Base-by-base conservation (phyloP, 495 filamentous ascomycete genomes). In the Tuber umbilicatum region DNA sequence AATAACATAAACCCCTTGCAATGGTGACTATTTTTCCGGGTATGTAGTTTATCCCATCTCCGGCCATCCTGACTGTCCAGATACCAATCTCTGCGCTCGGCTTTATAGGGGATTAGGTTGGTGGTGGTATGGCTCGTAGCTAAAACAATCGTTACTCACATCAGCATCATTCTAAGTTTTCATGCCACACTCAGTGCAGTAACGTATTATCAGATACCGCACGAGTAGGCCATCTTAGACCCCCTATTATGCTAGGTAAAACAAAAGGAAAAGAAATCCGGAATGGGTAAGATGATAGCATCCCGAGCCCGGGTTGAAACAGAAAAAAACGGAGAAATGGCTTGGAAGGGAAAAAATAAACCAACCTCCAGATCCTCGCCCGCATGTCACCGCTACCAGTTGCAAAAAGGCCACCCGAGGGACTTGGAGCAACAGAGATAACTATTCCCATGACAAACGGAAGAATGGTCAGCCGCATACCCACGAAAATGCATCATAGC, bases 321-420 rank as follows among this genome's bases (percentile, higher is more conserved):
- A 79, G 70, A 70, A 75, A 75, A 70, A 70, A 42, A 39, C 16
- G 31, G 41, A 19, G 43, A 75, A 79, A 73, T 79, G 73, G 77
- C 47, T 68, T 69, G 73, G 73, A 79, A 64, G 74, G 70, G 70
- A 67, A 79, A 79, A 79, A 69, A 72, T 79, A 70, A 73, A 82
- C 80, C 82, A 73, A 82, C 81, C 81, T 82, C 93, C 93, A 97
- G 84, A 97, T 96, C 83, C 93, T 89, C 40, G 93, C 93, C 77
- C 92, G 88, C 91, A 94, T 94, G 83, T 97, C 93, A 79, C 93
- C 93, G 79, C 91, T 93, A 69, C 92, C 93, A 31, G 93, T 97
- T 68, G 93, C 93, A 80, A 97, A 96, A 78, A 90, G 87, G 60
- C 90, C 89, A 73, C 91, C 91, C 39, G 86, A 89, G 43, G 93